Conservation (phyloP, 1,284 basidiomycete species). For the Hymenochaete sp. region DNA sequence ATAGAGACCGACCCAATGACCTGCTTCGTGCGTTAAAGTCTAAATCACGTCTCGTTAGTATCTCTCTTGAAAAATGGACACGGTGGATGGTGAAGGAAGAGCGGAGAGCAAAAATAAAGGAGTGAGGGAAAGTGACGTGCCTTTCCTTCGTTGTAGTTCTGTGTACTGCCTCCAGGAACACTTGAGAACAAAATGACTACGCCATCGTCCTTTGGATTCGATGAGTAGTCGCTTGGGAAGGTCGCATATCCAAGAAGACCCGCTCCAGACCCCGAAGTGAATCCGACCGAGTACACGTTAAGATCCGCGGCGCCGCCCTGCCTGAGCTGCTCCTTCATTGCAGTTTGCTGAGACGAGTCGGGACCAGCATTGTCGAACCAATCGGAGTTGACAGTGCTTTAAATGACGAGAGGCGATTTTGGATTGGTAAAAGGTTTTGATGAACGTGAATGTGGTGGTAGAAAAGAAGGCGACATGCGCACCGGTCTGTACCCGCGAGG, state of each 20-base stretch:
- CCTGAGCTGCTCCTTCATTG: constrained; percentile 43
- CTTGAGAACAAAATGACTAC: constrained; percentile 43
- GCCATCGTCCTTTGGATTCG: constrained; percentile 37
- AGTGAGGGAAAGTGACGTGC: constrained; percentile 11
- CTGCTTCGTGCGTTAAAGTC: constrained; percentile 49
- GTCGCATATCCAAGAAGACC: constrained; percentile 44
- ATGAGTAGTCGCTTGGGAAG: constrained; percentile 37
- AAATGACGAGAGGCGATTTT: too few relatives aligned
- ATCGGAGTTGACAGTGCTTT: constrained; percentile 36
- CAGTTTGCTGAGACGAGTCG: constrained; percentile 31
- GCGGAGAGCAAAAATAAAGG: neutral
- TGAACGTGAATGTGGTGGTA: too few relatives aligned
- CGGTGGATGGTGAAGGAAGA: neutral
- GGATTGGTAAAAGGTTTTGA: too few relatives aligned
- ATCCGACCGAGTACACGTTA: constrained; percentile 46
- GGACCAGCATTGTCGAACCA: constrained; percentile 43
- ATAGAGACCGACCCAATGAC: constrained; percentile 50
- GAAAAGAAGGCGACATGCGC: too few relatives aligned
- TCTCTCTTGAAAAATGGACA: neutral
- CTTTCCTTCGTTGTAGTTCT: constrained; percentile 39
- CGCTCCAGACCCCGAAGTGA: constrained; percentile 28
- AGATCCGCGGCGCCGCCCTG: constrained; percentile 35
- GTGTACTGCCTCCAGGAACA: constrained; percentile 39
- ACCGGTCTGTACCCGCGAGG: constrained; percentile 34
- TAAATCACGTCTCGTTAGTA: constrained; percentile 18